phyloP scores from a whole-genome alignment of 768 basidiomycete genomes.

The Leccinum fibrillosum region DNA sequence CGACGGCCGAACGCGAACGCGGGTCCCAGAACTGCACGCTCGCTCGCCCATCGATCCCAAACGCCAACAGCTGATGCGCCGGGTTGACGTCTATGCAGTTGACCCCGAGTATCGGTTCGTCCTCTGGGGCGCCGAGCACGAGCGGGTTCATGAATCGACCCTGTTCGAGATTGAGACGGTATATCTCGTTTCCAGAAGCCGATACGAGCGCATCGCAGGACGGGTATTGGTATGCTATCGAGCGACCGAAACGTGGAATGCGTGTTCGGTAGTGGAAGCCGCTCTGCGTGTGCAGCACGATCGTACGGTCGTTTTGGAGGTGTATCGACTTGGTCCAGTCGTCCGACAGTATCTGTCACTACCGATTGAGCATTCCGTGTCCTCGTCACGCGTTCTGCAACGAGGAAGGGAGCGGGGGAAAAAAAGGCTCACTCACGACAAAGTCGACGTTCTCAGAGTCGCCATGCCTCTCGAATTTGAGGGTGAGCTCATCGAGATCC shows the following conservation, averaged over 20 bases:
- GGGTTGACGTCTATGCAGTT: conserved; percentile 92
- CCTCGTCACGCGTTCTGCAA: background rate
- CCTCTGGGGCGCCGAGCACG: conserved; percentile 48
- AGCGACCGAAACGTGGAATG: conserved; percentile 91
- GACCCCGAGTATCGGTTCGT: conserved; percentile 70
- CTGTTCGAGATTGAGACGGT: conserved; percentile 92
- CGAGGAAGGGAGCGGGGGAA: background rate
- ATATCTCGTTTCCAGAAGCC: conserved; percentile 84
- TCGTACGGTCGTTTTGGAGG: conserved; percentile 91
- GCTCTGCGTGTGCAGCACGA: conserved; percentile 92
- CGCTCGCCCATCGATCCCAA: conserved; percentile 85
- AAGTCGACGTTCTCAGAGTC: conserved; percentile 99
- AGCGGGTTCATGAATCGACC: conserved; percentile 89
- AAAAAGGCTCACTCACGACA: conserved; percentile 68
- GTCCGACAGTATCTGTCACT: conserved; percentile 79
- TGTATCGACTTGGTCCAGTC: conserved; percentile 99
- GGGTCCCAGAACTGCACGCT: conserved; percentile 97
- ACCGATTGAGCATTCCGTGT: background rate
- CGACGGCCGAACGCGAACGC: conserved; percentile 74
- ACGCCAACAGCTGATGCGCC: conserved; percentile 84
- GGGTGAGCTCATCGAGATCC: conserved; percentile 88
- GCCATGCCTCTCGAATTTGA: conserved; percentile 95
- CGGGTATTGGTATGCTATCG: conserved; percentile 89
- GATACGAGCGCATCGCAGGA: conserved; percentile 88
- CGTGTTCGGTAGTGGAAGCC: conserved; percentile 91